Percentiles rank a stretch among this genome's conserved stretches.
These are phyloP conservation scores for Diversispora eburnea DNA, from an alignment of 192 early-diverging fungal species.

Conservation along the genomic window DNA sequence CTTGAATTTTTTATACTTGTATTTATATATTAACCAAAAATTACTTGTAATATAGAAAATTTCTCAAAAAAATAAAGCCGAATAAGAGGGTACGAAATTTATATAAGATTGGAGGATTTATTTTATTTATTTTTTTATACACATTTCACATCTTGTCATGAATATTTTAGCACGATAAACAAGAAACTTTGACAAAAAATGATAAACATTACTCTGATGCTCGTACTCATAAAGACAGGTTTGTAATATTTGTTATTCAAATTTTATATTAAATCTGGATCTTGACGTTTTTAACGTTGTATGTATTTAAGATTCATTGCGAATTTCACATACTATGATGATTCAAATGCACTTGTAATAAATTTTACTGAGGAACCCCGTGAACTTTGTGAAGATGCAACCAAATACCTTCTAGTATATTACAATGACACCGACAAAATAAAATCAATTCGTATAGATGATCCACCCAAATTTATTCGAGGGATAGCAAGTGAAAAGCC, in stretches of 20 bases:
- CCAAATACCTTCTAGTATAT: neutral
- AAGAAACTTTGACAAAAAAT: neutral
- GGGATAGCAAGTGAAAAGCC: neutral
- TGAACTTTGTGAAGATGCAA: neutral
- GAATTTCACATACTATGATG: neutral
- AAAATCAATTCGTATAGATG: neutral
- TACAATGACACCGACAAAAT: neutral
- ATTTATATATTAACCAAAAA: constrained; percentile 1
- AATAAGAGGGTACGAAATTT: neutral
- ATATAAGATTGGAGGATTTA: neutral
- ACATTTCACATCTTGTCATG: neutral
- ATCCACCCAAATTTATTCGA: neutral
- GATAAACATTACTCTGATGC: neutral
- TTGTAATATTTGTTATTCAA: neutral
- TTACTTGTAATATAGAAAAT: neutral
- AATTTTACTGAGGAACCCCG: neutral
- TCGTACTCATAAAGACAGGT: neutral
- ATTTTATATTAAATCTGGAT: neutral
- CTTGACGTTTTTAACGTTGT: neutral
- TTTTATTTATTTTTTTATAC: neutral
- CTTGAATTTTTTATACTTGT: neutral
- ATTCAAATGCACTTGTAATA: neutral
- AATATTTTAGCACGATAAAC: neutral
- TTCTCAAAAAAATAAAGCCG: neutral
- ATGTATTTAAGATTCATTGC: neutral